Evolutionary conservation across 225 moss, liverwort and hornwort genomes (phyloP), one percentile per base, ranked within the genome.

Genomic region (Asterella californica): DNA sequence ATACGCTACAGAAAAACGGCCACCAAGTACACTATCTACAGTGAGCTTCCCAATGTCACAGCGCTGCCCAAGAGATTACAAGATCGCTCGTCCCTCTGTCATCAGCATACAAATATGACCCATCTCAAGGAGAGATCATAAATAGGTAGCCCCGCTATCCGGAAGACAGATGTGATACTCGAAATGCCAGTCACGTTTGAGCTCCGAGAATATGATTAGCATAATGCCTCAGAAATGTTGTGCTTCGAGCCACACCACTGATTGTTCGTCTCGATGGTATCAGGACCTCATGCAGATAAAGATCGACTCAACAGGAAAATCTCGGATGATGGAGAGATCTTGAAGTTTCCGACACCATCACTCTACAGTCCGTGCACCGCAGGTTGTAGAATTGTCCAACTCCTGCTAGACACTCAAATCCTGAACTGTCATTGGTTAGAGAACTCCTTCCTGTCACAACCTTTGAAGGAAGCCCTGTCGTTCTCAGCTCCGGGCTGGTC

Each of bases 101-200:
- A 47, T 34, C 47, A 38, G 42, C 48, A 33, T 18, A 19, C 21
- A n/a, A 19, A 59, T 12, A 42, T 9, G 57, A 75, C 71, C 70
- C 78, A 70, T 76, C 50, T 30, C 72, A 47, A 10, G 0, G 53
- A 17, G 1, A 27, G 24, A 79, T 30, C 42, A 50, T 24, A 25
- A 25, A 63, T 37, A 66, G 45, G 47, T 57, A 30, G 37, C 66
- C 62, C 27, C 79, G 38, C 53, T 55, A 49, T 57, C 65, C 14
- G 29, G 30, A 55, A 72, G 57, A 67, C 27, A 67, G 46, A 46
- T 69, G 55, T 27, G 55, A 19, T 59, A 81, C 37, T 76, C 38
- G n/a, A 60, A 21, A 69, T 49, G 78, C 60, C 78, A 81, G 66
- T 75, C 60, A 71, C 72, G 78, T 69, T 73, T 73, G 74, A 73